Evolutionary conservation across 257 asterid genomes (phyloP).

Genomic region (Cruciata laevipes): DNA sequence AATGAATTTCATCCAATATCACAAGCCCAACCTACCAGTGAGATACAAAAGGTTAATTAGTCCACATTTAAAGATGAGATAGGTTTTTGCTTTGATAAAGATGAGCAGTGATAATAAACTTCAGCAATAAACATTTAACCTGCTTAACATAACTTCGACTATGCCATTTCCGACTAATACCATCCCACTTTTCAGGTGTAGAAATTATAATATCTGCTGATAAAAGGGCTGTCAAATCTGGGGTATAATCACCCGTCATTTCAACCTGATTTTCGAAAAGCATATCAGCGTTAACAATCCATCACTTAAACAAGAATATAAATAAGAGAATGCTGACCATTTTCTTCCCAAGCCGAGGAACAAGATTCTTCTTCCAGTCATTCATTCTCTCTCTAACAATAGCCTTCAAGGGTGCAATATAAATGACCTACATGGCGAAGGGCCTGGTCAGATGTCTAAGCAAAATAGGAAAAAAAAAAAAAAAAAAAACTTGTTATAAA

Average conservation of each 20-base stretch:
- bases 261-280: conserved; percentile 52
- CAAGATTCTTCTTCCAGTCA: conserved; percentile 93
- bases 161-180: conserved; percentile 98
- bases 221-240: conserved; percentile 75
- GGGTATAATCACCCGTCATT: conserved; percentile 98
- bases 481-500: background rate
- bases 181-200: conserved; percentile 99
- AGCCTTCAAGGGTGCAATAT: conserved; percentile 97
- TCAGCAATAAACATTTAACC: conserved; percentile 28
- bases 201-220: conserved; percentile 89
- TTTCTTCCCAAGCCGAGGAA: conserved; percentile 76
- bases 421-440: conserved; percentile 37
- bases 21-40: conserved; percentile 78
- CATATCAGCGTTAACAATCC: conserved; percentile 17
- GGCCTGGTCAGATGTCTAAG: conserved; percentile 27
- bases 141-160: conserved; percentile 83
- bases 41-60: conserved; percentile 2
- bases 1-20: conserved; percentile 96
- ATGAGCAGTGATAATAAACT: background rate
- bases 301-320: background rate
- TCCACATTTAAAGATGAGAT: background rate
- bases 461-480: background rate
- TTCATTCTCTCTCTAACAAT: conserved; percentile 97
- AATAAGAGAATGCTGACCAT: conserved; percentile 47
- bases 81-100: background rate